Conservation (phyloP, 139 green algal species). For the Nannochloris sp. region DNA sequence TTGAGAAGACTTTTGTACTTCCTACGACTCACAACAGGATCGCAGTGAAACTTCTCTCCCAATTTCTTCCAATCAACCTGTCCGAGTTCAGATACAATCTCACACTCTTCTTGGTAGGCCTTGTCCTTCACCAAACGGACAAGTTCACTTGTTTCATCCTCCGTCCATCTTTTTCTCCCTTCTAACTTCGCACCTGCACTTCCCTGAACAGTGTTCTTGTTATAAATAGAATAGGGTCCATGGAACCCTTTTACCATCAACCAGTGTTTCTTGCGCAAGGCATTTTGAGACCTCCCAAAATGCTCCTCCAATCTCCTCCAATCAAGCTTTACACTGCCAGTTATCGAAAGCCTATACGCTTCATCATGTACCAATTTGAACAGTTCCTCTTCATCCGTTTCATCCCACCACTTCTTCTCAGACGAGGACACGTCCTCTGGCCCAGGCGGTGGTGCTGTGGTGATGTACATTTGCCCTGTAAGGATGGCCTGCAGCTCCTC, state of each 20-base stretch:
- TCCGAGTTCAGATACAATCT: not conserved
- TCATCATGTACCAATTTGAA: conserved; percentile 14
- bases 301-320: conserved; percentile 16
- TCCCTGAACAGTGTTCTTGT: not conserved
- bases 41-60: conserved; percentile 11
- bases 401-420: conserved; percentile 37
- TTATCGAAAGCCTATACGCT: conserved; percentile 10
- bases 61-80: conserved; percentile 7
- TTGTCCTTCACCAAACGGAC: conserved; percentile 1
- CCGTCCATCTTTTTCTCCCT: conserved; percentile 24
- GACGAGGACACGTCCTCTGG: not conserved
- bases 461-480: not conserved
- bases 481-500: conserved; percentile 7
- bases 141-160: conserved; percentile 19
- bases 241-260: conserved; percentile 7
- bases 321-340: conserved; percentile 22
- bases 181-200: too few species aligned
- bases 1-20: conserved; percentile 20
- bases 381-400: conserved; percentile 29
- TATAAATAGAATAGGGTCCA: not conserved
- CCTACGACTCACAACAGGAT: conserved; percentile 14
- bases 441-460: not conserved
- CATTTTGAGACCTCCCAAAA: conserved; percentile 26
- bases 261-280: conserved; percentile 34
- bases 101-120: not conserved